Percentiles rank a stretch among this genome's conserved stretches.
These are phyloP conservation scores for Fusarium clavum DNA, from an alignment of 2,329 filamentous ascomycete genomes.

Conservation along the genomic window DNA sequence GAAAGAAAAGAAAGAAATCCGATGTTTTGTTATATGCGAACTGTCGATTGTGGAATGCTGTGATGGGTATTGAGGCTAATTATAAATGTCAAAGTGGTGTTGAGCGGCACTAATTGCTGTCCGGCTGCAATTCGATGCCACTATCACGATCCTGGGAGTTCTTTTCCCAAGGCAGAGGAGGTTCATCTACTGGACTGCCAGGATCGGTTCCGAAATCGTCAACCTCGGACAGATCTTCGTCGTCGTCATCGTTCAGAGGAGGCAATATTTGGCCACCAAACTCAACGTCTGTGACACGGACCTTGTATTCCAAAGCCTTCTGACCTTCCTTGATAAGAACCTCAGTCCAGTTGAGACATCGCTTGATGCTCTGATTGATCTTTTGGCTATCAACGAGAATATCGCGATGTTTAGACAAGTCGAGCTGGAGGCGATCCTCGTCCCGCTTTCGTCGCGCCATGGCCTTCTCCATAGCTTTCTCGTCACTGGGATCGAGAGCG, in stretches of 20 bases:
- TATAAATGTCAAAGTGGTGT: background rate
- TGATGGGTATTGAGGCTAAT: slow-evolving; percentile 1
- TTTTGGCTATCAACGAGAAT: slow-evolving; percentile 90
- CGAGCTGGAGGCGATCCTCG: slow-evolving; percentile 83
- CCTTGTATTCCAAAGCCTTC: slow-evolving; percentile 86
- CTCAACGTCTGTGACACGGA: slow-evolving; percentile 81
- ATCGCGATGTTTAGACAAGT: slow-evolving; percentile 89
- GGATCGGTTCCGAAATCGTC: slow-evolving; percentile 37
- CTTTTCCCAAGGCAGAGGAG: slow-evolving; percentile 51
- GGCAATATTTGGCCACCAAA: slow-evolving; percentile 83
- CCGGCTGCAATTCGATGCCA: slow-evolving; percentile 61
- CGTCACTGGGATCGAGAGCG: slow-evolving; percentile 56
- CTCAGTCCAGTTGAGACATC: slow-evolving; percentile 90
- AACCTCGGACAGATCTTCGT: slow-evolving; percentile 33
- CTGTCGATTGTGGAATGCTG: slow-evolving; percentile 14
- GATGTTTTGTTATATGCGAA: slow-evolving; percentile 26
- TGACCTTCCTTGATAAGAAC: slow-evolving; percentile 88
- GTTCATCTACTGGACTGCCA: slow-evolving; percentile 39
- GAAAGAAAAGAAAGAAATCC: slow-evolving; percentile 14
- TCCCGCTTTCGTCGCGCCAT: slow-evolving; percentile 72
- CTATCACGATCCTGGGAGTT: slow-evolving; percentile 63
- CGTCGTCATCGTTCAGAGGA: slow-evolving; percentile 52
- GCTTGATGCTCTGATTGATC: slow-evolving; percentile 93
- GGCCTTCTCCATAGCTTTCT: slow-evolving; percentile 45
- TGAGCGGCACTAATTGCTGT: slow-evolving; percentile 48